Evolutionary conservation across 495 filamentous ascomycete genomes (phyloP), one percentile per base, ranked within the genome.

Genomic region (Hypoxylon rickii): DNA sequence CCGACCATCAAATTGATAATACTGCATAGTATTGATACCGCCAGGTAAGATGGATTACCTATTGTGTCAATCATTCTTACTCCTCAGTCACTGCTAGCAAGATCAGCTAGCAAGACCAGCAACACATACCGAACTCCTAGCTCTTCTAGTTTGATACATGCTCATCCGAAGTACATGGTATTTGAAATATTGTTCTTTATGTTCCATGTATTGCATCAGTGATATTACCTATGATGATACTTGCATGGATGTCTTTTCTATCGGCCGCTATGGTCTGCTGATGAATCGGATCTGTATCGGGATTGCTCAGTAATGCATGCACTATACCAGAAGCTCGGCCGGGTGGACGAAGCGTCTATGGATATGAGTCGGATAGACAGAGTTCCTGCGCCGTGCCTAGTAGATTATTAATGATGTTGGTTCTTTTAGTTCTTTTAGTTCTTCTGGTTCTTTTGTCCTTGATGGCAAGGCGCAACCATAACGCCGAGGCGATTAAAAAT

Each of bases 271-370:
- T 43, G 32, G 20, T 18, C 42, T 58, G 53, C 53, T 63, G 54
- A 63, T 55, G 59, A 63, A 63, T 63, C 59, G 53, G 59, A 44
- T 54, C 47, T 63, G 12, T 40, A 37, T 63, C 53, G 59, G 59
- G 53, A 63, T 62, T 58, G 48, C 39, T 63, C 48, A 63, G 38
- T 47, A 59, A 63, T 50, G 31, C 13, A 31, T 43, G 51, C 51
- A 62, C 56, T 47, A 56, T 44, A 37, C 46, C n/a, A n/a, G n/a
- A n/a, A n/a, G n/a, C n/a, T n/a, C n/a, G n/a, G n/a, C n/a, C n/a
- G n/a, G n/a, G n/a, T n/a, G n/a, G n/a, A n/a, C n/a, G n/a, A n/a
- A n/a, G 31, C 4, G 13, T 15, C 13, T 3, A 7, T 46, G 15
- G 18, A 40, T 29, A 7, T n/a, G 32, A 12, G 13, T 26, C 43